Conservation (phyloP, 257 asterid genomes). For the Ophiorrhiza pumila region DNA sequence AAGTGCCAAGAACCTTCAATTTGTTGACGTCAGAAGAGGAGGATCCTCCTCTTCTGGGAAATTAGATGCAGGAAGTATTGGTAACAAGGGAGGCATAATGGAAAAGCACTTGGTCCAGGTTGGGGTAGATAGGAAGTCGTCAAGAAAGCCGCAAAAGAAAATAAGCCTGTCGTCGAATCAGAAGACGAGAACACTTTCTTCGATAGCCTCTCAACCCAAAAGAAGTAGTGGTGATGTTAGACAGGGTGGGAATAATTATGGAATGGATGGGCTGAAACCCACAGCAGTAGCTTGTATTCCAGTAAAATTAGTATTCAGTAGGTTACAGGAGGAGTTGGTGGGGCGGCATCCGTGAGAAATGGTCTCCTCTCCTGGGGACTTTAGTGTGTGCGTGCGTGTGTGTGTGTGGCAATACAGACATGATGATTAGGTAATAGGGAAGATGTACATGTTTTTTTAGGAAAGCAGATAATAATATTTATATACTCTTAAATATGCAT, state of each 20-base stretch:
- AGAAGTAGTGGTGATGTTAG: constrained; percentile 31
- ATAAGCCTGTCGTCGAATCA: constrained; percentile 47
- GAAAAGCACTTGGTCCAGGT: constrained; percentile 27
- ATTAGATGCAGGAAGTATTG: constrained; percentile 23
- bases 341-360: constrained; percentile 61
- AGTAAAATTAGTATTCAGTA: constrained; percentile 85
- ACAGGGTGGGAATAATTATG: constrained; percentile 26
- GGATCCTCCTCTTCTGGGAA: constrained; percentile 23
- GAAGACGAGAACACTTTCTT: constrained; percentile 74
- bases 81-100: constrained; percentile 26
- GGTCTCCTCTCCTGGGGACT: too few species aligned
- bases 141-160: constrained; percentile 53
- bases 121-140: constrained; percentile 34
- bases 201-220: constrained; percentile 56
- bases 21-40: constrained; percentile 24
- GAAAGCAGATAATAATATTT: constrained; percentile 46
- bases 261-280: constrained; percentile 45
- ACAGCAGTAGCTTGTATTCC: constrained; percentile 81
- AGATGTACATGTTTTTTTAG: constrained; percentile 63
- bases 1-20: constrained; percentile 29
- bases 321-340: constrained; percentile 79
- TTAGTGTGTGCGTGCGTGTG: not conserved
- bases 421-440: constrained; percentile 27
- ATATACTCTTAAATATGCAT: constrained; percentile 26
- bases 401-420: constrained; percentile 28